phyloP scores from a whole-genome alignment of 495 filamentous ascomycete species.

The Neurospora sp. region DNA sequence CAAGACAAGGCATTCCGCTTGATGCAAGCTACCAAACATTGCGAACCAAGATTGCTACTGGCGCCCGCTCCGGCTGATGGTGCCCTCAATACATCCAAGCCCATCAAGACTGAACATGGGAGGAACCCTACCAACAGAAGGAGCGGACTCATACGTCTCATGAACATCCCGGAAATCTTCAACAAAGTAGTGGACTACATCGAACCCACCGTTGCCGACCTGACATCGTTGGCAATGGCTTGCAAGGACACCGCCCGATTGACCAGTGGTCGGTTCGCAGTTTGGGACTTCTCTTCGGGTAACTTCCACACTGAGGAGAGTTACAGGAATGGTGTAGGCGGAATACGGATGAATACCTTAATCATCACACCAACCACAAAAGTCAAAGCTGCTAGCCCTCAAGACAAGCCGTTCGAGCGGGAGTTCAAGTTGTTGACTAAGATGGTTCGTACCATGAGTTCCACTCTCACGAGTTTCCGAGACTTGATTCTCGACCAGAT shows the following conservation, averaged over 20 bases:
- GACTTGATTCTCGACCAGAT: constrained; percentile 15
- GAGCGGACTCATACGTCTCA: background rate
- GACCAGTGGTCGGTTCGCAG: background rate
- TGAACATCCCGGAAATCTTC: constrained; percentile 3
- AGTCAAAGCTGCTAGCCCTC: background rate
- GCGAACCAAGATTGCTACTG: background rate
- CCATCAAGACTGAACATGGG: background rate
- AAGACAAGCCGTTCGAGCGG: constrained; percentile 2
- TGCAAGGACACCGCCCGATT: constrained; percentile 1
- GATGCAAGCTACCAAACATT: background rate
- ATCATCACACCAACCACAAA: constrained; percentile 2
- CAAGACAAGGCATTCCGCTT: background rate
- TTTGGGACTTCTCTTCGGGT: constrained; percentile 7
- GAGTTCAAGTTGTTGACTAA: constrained; percentile 3
- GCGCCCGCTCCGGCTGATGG: background rate
- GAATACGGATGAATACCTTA: constrained; percentile 4
- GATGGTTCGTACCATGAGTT: background rate
- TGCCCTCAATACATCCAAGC: background rate
- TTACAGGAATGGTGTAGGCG: background rate
- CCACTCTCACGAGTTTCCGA: constrained; percentile 5
- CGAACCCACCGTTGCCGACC: constrained; percentile 6
- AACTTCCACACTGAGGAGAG: background rate
- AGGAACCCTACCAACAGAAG: background rate
- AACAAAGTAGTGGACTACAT: background rate
- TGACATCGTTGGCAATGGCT: constrained; percentile 7